Evolutionary conservation across 805 yeast species (phyloP), one percentile per base, ranked within the genome.

Genomic region (Starmera dryadoides): DNA sequence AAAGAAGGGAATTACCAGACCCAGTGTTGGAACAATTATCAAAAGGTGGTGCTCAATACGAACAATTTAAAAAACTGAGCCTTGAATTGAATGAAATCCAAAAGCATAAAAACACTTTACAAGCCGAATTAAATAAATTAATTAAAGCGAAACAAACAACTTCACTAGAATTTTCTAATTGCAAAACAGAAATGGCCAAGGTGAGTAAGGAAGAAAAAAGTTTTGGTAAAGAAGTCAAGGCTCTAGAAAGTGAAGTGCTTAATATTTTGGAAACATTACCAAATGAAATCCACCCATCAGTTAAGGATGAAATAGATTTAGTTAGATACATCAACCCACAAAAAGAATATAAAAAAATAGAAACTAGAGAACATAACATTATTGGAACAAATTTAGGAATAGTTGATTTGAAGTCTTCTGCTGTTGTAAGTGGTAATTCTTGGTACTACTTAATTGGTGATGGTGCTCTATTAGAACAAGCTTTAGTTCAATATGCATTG

Each of bases 381-480:
- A 82, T 93, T n/a, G 88, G 86, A 46, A 76, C 70, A 18, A 58
- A 63, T n/a, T 69, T 86, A 28, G 75, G 78, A 0, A 60, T 91
- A 20, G 61, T 87, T 20, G 93, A 93, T 42, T 73, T 93, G 38
- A 63, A 66, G 15, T 66, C 75, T 1, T 97, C 95, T 0, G 66
- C 97, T 0, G 67, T 72, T 25, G 75, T 86, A 1, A 74, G 93
- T 6, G 96, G 96, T 0, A 60, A 68, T 1, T 86, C 95, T 2
- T 88, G 95, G 83, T 89, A 88, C 56, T 93, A 86, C 52, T 62
- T 93, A 6, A 43, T 81, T 2, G 86, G 86, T 16, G 94, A 83
- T 45, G 96, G 93, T 16, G 97, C 96, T 0, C 63, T 80, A 28
- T 61, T 93, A 36, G 98, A 93, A 54, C 94, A 84, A 54, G 98